A percentile compares a stretch with the other conserved stretches of the same genome.
Evolutionary conservation across 1,284 basidiomycete species (phyloP).

Genomic region (Agaricales sp.): DNA sequence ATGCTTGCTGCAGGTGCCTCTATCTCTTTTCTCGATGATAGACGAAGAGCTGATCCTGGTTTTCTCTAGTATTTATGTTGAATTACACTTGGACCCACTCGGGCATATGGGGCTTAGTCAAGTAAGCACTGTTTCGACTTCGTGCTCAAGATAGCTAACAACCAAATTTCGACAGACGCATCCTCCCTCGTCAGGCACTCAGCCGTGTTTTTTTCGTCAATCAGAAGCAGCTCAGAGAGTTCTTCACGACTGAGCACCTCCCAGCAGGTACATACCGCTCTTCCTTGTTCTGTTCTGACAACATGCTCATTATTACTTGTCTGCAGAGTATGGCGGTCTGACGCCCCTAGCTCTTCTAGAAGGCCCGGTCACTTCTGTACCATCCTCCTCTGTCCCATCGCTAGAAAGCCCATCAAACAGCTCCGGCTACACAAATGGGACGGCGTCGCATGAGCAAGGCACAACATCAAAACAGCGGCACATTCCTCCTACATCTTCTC

Average conservation of each 20-base stretch:
- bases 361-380: constrained; percentile 30
- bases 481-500: constrained; percentile 41
- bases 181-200: constrained; percentile 61
- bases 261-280: constrained; percentile 40
- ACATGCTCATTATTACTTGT: constrained; percentile 9
- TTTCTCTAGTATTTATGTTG: constrained; percentile 52
- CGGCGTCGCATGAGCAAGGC: constrained; percentile 2
- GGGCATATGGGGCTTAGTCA: constrained; percentile 68
- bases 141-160: constrained; percentile 11
- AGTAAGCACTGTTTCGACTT: constrained; percentile 28
- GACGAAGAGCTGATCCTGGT: not conserved
- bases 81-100: constrained; percentile 81
- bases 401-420: no score
- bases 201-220: constrained; percentile 68
- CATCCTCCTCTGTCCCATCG: constrained; percentile 11
- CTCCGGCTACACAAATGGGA: no score
- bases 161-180: constrained; percentile 33
- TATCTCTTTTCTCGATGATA: not conserved
- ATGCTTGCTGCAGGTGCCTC: constrained; percentile 62
- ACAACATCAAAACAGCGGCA: constrained; percentile 11
- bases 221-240: constrained; percentile 44
- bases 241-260: constrained; percentile 43
- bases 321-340: constrained; percentile 50
- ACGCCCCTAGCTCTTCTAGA: constrained; percentile 29
- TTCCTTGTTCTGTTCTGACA: constrained; percentile 7